Conservation (phyloP, 2,329 filamentous ascomycete species). For the Zymoseptoria pseudotritici region DNA sequence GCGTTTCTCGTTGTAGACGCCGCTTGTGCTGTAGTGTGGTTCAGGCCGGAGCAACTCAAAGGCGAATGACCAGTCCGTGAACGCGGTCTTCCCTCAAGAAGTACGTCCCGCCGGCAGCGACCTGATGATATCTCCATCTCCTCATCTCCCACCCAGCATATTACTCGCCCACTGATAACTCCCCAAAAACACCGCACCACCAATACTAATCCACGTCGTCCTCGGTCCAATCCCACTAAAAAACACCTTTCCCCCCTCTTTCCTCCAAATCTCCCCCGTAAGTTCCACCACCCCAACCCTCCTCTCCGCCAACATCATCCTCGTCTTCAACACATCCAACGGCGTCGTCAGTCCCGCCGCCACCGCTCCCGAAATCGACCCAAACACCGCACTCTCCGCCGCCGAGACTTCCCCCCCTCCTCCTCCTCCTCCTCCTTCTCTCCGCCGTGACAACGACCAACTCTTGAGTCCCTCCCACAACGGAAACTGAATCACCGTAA, state of each 20-base stretch:
- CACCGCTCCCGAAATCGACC: constrained; percentile 73
- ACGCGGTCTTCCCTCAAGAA: neutral
- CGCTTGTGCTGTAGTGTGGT: too few species aligned
- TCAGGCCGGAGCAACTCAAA: too few species aligned
- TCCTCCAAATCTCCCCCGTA: constrained; percentile 55
- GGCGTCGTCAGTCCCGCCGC: constrained; percentile 87
- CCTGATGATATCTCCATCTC: neutral
- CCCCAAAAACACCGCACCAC: constrained; percentile 88
- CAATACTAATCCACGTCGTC: constrained; percentile 89
- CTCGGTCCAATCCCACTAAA: constrained; percentile 73
- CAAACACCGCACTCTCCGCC: constrained; percentile 74
- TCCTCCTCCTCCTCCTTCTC: constrained; percentile 22
- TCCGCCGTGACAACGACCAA: constrained; percentile 46
- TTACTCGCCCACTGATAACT: constrained; percentile 89
- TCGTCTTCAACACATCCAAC: constrained; percentile 91
- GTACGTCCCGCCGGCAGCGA: too few species aligned
- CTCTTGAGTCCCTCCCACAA: constrained; percentile 91
- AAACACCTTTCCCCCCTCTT: constrained; percentile 60
- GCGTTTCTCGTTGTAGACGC: too few species aligned
- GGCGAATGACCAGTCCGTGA: neutral
- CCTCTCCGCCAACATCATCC: constrained; percentile 82
- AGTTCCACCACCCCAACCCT: constrained; percentile 53
- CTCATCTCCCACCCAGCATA: constrained; percentile 48
- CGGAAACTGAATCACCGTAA: constrained; percentile 94
- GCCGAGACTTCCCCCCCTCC: constrained; percentile 53